Base-by-base conservation (phyloP, 495 filamentous ascomycete species). In the Penicillium maclennaniae region DNA sequence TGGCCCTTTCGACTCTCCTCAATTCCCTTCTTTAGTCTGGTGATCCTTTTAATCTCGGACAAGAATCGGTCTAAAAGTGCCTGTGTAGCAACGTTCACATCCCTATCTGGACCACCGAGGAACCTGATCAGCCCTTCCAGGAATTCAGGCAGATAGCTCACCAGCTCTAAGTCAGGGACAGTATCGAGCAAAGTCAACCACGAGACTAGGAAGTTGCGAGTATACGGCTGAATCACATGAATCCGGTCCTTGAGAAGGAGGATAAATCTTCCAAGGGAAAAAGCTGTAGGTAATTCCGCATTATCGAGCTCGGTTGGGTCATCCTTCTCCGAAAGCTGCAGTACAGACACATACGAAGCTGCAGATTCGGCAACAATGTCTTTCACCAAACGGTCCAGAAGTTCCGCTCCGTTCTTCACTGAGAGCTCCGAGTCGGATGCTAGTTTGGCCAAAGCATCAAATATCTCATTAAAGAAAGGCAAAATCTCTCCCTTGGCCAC, bases 311-410 rank as follows among this genome's bases (percentile, higher is more conserved):
- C 59, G 7, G 72, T 68, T 12, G 80, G 70, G 40, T 85, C 82
- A 19, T 62, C 63, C 49, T 76, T 78, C 34, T 76, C 73, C 15
- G 65, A 58, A 3, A 76, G 45, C 47, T 93, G 85, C 43, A 99
- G 72, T 2, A 97, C 79, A 0, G 92, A 97, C 14, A 97, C 85
- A 67, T 97, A 97, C 7, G 92, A 92, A 26, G 95, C 87, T 6
- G 95, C 95, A 5, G 91, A 96, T 69, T 99, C 95, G 1, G 92
- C 87, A 5, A 97, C 92, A 45, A 99, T 99, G 62, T 99, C 95
- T 68, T 99, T 99, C 52, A 99, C 85, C 19, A 99, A 77, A 15
- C 95, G 88, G 70, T 99, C 95, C 6, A 99, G 79, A 49, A 99
- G 82, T 65, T 99, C 95, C 15, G 95, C 95, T 7, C 95, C 95